These are phyloP conservation scores for Penicillium sp. DNA, from an alignment of 2,329 filamentous ascomycete species.

Conservation along the genomic window DNA sequence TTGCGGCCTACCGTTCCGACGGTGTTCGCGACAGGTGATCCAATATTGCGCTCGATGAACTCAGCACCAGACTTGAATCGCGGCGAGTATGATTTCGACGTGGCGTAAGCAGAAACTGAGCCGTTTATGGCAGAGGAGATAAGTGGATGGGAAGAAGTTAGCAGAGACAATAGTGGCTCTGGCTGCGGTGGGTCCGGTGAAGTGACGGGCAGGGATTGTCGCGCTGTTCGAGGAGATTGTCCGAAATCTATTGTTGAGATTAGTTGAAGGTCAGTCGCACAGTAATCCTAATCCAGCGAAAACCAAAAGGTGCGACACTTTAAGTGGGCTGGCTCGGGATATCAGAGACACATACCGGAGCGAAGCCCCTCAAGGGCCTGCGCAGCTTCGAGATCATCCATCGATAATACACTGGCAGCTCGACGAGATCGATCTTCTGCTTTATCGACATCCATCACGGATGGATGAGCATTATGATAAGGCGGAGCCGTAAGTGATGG, in stretches of 20 bases:
- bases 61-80: conserved; percentile 86
- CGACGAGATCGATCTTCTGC: conserved; percentile 42
- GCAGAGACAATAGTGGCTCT: conserved; percentile 79
- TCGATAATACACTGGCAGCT: conserved; percentile 47
- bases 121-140: conserved; percentile 81
- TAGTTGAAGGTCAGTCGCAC: conserved; percentile 6
- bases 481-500: conserved; percentile 9
- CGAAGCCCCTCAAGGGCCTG: conserved; percentile 73
- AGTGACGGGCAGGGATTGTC: conserved; percentile 33
- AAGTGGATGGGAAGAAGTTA: conserved; percentile 84
- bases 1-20: conserved; percentile 78
- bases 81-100: conserved; percentile 86
- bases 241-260: conserved; percentile 57
- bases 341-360: conserved; percentile 56
- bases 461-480: conserved; percentile 28
- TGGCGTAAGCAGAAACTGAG: conserved; percentile 80
- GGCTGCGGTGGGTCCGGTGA: conserved; percentile 50
- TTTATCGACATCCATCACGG: conserved; percentile 35
- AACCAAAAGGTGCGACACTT: not conserved
- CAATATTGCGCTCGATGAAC: conserved; percentile 84
- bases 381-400: conserved; percentile 59
- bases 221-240: conserved; percentile 57
- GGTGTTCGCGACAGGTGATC: conserved; percentile 76
- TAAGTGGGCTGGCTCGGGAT: not conserved
- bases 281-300: not conserved